Base-by-base conservation (phyloP, 306 rosid species). In the Sicyos baderoa region DNA sequence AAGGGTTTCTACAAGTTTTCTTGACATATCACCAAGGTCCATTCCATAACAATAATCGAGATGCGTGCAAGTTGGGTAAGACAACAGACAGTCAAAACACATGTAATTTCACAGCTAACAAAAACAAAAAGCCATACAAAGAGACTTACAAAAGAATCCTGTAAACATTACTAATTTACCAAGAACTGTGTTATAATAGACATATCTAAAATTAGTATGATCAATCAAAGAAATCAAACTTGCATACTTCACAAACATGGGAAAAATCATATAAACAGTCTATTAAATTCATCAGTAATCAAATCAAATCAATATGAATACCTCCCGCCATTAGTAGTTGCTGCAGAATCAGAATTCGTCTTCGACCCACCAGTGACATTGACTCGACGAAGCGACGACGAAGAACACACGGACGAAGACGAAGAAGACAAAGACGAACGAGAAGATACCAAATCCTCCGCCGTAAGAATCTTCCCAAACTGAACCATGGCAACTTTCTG, bases 261-360 rank as follows among this genome's bases (percentile, higher is more conserved):
- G 21, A 29, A 35, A 47, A 47, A 35, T 14, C 15, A 32, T 13
- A 60, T 45, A 35, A 61, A 61, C 40, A 10, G n/a, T 59, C 7
- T n/a, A n/a, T n/a, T n/a, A n/a, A n/a, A n/a, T n/a, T n/a, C 12
- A 64, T 42, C 32, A 22, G 25, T 29, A 1, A 29, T 2, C 4
- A 29, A 29, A n/a, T n/a, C 0, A 29, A 29, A 29, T 29, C 35
- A 29, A 29, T 3, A 64, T 51, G 12, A 18, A 14, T 61, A 91
- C 98, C 91, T 79, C 55, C 83, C 74, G 55, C 84, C 84, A 75
- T 80, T 84, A 70, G 72, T 71, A 9, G 82, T 81, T 7, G 72
- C 79, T 62, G 81, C 84, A 76, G 97, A 89, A 68, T 89, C 96
- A 80, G 94, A 90, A 82, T 83, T 62, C 75, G 90, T 85, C 80